A percentile compares a stretch with the other conserved stretches of the same genome.
Conservation (phyloP, 352 stramenopile species). For the Elongisporangium anandrum region DNA sequence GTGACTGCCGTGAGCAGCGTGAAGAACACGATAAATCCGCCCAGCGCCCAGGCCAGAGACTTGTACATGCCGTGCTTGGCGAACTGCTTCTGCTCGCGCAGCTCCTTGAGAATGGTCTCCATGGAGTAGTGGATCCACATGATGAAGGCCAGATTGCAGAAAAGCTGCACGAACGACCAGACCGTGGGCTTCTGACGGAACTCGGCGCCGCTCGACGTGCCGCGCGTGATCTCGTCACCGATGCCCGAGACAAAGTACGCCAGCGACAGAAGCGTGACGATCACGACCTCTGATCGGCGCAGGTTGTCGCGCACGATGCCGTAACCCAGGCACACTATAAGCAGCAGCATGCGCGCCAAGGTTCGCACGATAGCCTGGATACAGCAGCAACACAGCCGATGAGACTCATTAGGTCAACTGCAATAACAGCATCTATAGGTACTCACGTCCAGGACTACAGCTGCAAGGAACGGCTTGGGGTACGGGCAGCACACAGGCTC, state of each 20-base stretch:
- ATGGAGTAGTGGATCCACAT: conserved; percentile 90
- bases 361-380: conserved; percentile 74
- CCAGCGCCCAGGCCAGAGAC: conserved; percentile 72
- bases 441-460: conserved; percentile 80
- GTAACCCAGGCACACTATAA: conserved; percentile 89
- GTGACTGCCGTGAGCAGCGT: conserved; percentile 78
- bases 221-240: conserved; percentile 69
- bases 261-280: conserved; percentile 62
- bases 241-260: conserved; percentile 77
- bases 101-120: conserved; percentile 74
- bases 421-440: conserved; percentile 5
- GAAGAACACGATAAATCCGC: conserved; percentile 87
- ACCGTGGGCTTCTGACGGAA: conserved; percentile 75
- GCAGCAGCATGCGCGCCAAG: conserved; percentile 76
- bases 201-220: conserved; percentile 71
- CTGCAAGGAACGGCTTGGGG: conserved; percentile 75
- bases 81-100: conserved; percentile 86
- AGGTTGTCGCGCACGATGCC: conserved; percentile 80
- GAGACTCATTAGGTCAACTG: no score
- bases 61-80: conserved; percentile 90
- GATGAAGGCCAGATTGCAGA: conserved; percentile 88
- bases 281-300: conserved; percentile 35
- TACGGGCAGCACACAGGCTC: conserved; percentile 88
- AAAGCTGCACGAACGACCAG: conserved; percentile 82
- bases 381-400: no score